Base-by-base conservation (phyloP, 2,329 filamentous ascomycete species). In the Penicillium polonicum region DNA sequence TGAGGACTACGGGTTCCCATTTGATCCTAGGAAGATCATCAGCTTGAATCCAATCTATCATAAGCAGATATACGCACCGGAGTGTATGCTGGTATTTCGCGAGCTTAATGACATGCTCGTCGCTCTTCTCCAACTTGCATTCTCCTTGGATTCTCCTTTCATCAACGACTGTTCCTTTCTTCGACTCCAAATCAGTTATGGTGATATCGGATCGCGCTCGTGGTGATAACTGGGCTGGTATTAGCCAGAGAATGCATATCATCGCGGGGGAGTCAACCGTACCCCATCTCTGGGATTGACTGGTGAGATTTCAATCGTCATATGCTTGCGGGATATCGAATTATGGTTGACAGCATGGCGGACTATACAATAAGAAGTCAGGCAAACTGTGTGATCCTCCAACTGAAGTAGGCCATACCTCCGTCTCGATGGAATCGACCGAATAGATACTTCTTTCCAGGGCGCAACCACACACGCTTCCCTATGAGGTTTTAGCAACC, bases 251-350 rank as follows among this genome's bases (percentile, higher is more conserved):
- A 41, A 38, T 13, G 36, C 17, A 12, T 8, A 55, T n/a, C 36
- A 35, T n/a, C 19, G 46, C 31, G 44, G 35, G 27, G 10, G 4
- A 56, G 8, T 65, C 2, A 19, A 43, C 70, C 83, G 60, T 80
- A 89, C 87, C 53, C 86, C 89, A 69, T 90, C 85, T 48, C 85
- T 88, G 15, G 86, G 77, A 41, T 80, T 76, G 38, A 93, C 88
- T 0, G 77, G 66, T 46, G 83, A 85, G 7, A 97, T 85, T 42
- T 86, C 82, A 50, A 99, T 87, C 33, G 87, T 87, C 63, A 97
- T 78, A 75, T 99, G 94, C 69, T 94, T 91, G 56, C 93, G 84
- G 33, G 94, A 99, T 48, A 99, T 90, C 1, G 88, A 89, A 68
- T 89, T 90, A 68, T 94, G 84, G 6, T 88, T 84, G 64, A 96